phyloP scores from a whole-genome alignment of 1,139 yeast species.

The Taphrina sp. region DNA sequence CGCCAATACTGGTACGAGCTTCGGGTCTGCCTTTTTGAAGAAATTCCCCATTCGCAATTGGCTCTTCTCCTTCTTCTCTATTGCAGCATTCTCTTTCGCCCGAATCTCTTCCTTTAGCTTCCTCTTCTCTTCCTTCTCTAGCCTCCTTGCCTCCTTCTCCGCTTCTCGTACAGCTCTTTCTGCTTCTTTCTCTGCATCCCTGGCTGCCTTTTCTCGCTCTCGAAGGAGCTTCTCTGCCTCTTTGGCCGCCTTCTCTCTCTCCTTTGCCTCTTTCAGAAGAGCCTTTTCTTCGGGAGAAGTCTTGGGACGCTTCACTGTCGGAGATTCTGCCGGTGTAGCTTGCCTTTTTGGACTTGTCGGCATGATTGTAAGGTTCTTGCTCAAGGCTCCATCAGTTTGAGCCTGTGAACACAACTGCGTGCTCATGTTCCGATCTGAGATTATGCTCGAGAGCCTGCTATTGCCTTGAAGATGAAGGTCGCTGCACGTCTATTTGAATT shows the following conservation, averaged over 20 bases:
- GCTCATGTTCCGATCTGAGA: too few relatives aligned
- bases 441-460: too few relatives aligned
- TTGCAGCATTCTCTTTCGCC: slow-evolving; percentile 41
- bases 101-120: slow-evolving; percentile 40
- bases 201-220: slow-evolving; percentile 40
- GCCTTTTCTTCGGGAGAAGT: slow-evolving; percentile 43
- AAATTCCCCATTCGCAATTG: slow-evolving; percentile 36
- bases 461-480: too few relatives aligned
- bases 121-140: slow-evolving; percentile 40
- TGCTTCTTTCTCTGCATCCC: slow-evolving; percentile 38
- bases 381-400: too few relatives aligned
- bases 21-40: slow-evolving; percentile 31
- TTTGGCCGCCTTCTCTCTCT: slow-evolving; percentile 20
- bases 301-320: not conserved
- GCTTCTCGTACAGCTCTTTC: slow-evolving; percentile 39
- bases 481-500: too few relatives aligned
- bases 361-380: too few relatives aligned
- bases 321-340: too few relatives aligned
- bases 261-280: slow-evolving; percentile 43
- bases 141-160: slow-evolving; percentile 42
- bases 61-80: slow-evolving; percentile 42
- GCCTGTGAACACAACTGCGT: too few relatives aligned
- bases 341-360: too few relatives aligned
- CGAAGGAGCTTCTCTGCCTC: slow-evolving; percentile 4
- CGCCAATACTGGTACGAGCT: slow-evolving; percentile 25